Evolutionary conservation across 805 yeast genomes (phyloP), one percentile per base, ranked within the genome.

Genomic region (Candida quercuum): DNA sequence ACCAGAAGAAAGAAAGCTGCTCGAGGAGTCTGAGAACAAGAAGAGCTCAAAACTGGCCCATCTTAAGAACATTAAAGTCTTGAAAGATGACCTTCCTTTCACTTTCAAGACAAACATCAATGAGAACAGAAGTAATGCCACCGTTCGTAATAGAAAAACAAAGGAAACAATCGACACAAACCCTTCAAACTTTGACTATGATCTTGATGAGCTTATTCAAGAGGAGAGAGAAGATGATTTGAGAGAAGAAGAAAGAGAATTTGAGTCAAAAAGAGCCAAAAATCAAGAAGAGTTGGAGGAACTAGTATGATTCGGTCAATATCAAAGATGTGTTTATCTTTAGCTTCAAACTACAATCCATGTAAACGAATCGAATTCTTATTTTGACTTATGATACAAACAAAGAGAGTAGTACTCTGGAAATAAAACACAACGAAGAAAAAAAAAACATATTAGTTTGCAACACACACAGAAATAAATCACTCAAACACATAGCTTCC

Each of bases 121-220:
- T 9, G 35, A 33, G 19, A 10, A 19, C 3, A 26, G 26, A 22
- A 27, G 29, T 12, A 8, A 20, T 21, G 22, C 23, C n/a, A 27
- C 36, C 9, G 36, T n/a, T n/a, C n/a, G 51, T 24, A 48, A 48
- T 35, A 52, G 57, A 49, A 48, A 41, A 32, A 27, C 23, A 12
- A 40, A 39, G 14, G 38, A 27, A 14, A 20, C 30, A 6, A 26
- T 17, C 1, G 40, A 39, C 11, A 28, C 32, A 4, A 50, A 54
- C 33, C 59, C 57, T 12, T 46, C 53, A 8, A 16, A 45, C 5
- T 54, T 37, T 32, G 59, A 54, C 41, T 54, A 39, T 29, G 59
- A 54, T 36, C 26, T 54, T 9, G 59, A 54, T 32, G 57, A 49
- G 16, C 38, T 53, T 15, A 50, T 52, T 20, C 39, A 43, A 15